A percentile compares a stretch with the other conserved stretches of the same genome.
These are phyloP conservation scores for Amaranthus tricolor DNA, from an alignment of 179 eudicot genomes.

Conservation along the genomic window DNA sequence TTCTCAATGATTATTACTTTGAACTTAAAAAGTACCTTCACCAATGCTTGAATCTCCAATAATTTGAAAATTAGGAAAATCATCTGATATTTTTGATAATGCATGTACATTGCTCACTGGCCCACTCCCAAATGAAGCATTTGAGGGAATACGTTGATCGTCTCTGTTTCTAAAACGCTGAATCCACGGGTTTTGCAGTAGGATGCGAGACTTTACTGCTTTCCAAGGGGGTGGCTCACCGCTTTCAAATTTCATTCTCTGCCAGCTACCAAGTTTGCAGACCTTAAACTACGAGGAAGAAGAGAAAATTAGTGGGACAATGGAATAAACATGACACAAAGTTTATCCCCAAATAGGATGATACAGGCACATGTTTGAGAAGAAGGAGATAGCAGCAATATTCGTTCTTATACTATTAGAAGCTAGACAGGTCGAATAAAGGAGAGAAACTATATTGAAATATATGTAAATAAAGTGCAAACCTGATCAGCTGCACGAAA, in stretches of 20 bases:
- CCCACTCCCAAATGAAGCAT: constrained; percentile 24
- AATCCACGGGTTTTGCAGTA: constrained; percentile 52
- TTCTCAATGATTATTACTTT: neutral
- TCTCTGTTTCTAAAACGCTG: constrained; percentile 47
- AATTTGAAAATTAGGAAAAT: constrained; percentile 25
- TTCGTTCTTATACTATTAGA: too few species aligned
- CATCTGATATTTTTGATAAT: constrained; percentile 27
- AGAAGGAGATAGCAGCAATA: neutral
- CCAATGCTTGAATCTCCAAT: constrained; percentile 36
- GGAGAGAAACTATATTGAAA: neutral
- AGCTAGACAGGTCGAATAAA: too few species aligned
- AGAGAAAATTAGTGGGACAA: neutral
- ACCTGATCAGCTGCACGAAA: constrained; percentile 48
- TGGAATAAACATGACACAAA: neutral
- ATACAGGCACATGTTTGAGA: neutral
- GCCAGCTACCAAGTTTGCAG: constrained; percentile 59
- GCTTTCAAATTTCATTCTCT: constrained; percentile 38
- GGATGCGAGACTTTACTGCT: constrained; percentile 28
- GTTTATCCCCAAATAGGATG: neutral
- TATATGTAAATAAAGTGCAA: neutral
- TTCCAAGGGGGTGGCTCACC: constrained; percentile 37
- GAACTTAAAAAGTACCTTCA: constrained; percentile 39
- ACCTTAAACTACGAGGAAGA: constrained; percentile 52
- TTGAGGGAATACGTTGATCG: constrained; percentile 23
- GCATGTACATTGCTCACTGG: constrained; percentile 21